These are phyloP conservation scores for Diplodia sapinea DNA, from an alignment of 2,329 filamentous ascomycete genomes.

Conservation along the genomic window DNA sequence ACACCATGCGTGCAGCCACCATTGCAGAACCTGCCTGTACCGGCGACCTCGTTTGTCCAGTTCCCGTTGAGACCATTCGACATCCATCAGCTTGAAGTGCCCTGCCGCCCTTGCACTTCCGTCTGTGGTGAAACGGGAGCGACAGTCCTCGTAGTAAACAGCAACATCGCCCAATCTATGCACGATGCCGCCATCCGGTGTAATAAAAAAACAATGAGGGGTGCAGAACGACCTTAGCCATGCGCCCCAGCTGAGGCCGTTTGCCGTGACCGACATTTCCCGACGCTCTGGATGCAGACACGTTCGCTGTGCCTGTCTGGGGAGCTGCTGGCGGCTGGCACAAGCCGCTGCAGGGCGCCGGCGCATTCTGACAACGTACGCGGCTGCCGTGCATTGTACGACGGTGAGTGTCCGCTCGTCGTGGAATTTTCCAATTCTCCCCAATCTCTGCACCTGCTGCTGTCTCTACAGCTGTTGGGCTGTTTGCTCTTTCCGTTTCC, in stretches of 20 bases:
- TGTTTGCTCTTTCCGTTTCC: not conserved
- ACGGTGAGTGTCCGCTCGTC: slow-evolving; percentile 11
- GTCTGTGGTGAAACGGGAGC: slow-evolving; percentile 21
- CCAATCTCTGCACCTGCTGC: not conserved
- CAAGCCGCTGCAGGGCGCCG: slow-evolving; percentile 19
- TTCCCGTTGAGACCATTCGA: slow-evolving; percentile 15
- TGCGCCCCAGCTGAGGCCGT: slow-evolving; percentile 1
- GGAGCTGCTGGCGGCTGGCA: not conserved
- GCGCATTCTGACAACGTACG: not conserved
- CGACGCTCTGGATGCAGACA: not conserved
- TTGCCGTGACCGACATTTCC: slow-evolving; percentile 20
- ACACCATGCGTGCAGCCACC: slow-evolving; percentile 29
- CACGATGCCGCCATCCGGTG: slow-evolving; percentile 21
- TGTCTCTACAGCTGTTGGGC: not conserved
- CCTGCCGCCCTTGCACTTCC: slow-evolving; percentile 2
- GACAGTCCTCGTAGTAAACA: slow-evolving; percentile 27
- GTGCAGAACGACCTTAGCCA: slow-evolving; percentile 1
- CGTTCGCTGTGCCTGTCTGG: not conserved
- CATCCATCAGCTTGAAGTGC: slow-evolving; percentile 21
- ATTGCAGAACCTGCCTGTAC: slow-evolving; percentile 24
- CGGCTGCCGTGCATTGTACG: not conserved
- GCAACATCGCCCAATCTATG: slow-evolving; percentile 21
- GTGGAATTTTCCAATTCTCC: not conserved
- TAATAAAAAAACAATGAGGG: slow-evolving; percentile 21
- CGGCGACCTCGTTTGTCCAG: slow-evolving; percentile 19